These are phyloP conservation scores for Ganoderma sinense DNA, from an alignment of 1,284 basidiomycete species.

Conservation along the genomic window DNA sequence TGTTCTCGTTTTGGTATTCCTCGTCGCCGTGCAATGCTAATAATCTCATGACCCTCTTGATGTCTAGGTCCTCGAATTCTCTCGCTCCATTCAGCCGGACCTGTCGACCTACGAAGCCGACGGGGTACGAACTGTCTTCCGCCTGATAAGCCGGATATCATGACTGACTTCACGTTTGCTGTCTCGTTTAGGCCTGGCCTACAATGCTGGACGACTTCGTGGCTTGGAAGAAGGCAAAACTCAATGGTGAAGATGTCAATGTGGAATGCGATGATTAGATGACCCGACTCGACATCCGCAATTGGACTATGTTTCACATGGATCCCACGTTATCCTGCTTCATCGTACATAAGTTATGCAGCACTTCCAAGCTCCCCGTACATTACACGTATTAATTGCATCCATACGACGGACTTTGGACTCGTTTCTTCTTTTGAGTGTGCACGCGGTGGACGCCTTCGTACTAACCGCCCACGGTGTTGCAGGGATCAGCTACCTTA, in stretches of 20 bases:
- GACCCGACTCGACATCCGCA: not conserved
- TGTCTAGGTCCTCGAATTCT: conserved; percentile 58
- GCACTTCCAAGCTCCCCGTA: not conserved
- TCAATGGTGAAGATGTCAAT: not conserved
- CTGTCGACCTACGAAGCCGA: conserved; percentile 75
- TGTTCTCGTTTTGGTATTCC: conserved; percentile 11
- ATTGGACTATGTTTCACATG: not conserved
- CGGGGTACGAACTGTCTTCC: conserved; percentile 55
- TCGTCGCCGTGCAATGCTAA: not conserved
- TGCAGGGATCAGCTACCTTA: not conserved
- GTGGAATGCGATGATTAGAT: conserved; percentile 2
- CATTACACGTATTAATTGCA: conserved; percentile 1
- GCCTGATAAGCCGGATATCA: not conserved
- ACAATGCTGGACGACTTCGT: conserved; percentile 80
- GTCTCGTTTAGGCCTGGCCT: conserved; percentile 71
- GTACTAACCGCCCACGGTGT: not conserved
- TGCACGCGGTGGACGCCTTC: too few relatives aligned
- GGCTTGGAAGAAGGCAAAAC: conserved; percentile 58
- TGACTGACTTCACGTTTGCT: conserved; percentile 6
- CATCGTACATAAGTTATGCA: conserved; percentile 3
- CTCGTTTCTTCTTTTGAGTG: not conserved
- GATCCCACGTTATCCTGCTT: not conserved
- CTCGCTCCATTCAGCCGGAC: conserved; percentile 63
- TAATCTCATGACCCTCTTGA: not conserved
- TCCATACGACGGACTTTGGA: too few relatives aligned